Percentiles rank a stretch among this genome's conserved stretches.
Conservation (phyloP, 768 basidiomycete species). For the Rhizopogon sp. region DNA sequence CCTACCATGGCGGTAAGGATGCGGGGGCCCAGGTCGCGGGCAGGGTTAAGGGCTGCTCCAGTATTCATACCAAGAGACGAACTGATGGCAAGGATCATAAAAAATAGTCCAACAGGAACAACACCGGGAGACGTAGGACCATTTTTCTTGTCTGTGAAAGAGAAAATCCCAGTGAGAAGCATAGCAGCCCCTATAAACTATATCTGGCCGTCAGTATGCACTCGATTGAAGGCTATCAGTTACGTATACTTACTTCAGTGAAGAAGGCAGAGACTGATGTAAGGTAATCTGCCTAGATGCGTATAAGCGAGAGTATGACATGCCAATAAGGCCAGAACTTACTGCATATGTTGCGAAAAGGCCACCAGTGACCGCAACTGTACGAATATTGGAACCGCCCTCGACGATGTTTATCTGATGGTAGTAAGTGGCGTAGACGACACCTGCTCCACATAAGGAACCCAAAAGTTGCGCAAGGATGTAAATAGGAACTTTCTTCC, state of each 20-base stretch:
- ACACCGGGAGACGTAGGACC: slow-evolving; percentile 43
- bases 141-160: slow-evolving; percentile 41
- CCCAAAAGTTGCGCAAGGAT: slow-evolving; percentile 55
- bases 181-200: slow-evolving; percentile 48
- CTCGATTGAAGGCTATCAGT: not conserved
- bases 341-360: slow-evolving; percentile 55
- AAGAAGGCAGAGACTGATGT: slow-evolving; percentile 36
- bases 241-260: slow-evolving; percentile 24
- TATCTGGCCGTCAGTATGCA: not conserved
- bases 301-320: not conserved
- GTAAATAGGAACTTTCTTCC: slow-evolving; percentile 70
- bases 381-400: slow-evolving; percentile 43
- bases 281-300: slow-evolving; percentile 26
- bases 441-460: slow-evolving; percentile 43
- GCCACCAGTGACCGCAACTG: slow-evolving; percentile 39
- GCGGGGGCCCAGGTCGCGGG: slow-evolving; percentile 60
- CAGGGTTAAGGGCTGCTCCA: slow-evolving; percentile 57
- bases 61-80: slow-evolving; percentile 53
- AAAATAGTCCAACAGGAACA: slow-evolving; percentile 45
- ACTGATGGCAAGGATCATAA: slow-evolving; percentile 48
- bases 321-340: slow-evolving; percentile 10
- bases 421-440: slow-evolving; percentile 54
- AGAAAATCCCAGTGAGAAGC: slow-evolving; percentile 45
- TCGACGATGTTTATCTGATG: slow-evolving; percentile 56
- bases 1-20: slow-evolving; percentile 60